Evolutionary conservation across 768 basidiomycete genomes (phyloP), one percentile per base, ranked within the genome.

Genomic region (Filobasidium floriforme): DNA sequence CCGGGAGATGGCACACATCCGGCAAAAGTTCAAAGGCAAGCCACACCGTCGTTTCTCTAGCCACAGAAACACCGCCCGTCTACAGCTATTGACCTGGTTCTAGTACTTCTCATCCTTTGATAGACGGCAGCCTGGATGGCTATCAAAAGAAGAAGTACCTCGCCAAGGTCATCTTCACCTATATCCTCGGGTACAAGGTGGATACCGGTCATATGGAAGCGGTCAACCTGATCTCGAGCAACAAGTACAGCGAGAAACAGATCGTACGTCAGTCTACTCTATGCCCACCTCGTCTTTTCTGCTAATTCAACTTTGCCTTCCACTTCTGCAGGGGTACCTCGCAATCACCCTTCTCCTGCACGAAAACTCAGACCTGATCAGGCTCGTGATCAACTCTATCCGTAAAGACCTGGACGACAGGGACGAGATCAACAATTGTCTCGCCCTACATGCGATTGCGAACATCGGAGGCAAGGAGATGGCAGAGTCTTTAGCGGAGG

Each of bases 121-220:
- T 70, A 79, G 81, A 81, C 67, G 81, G 80, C 15, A 80, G 79
- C 66, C 73, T 82, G 24, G 81, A 81, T 62, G 81, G 81, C 19
- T 79, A 81, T 55, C 81, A 82, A 70, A 80, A 79, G 75, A 81
- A 81, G 71, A 82, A 82, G 71, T 98, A 96, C 83, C 90, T 98
- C 51, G 90, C 92, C 66, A 98, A 99, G 82, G 93, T 99, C 73
- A 89, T 98, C 68, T 99, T 98, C 82, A 97, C 96, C 7, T 98
- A 97, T 75, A 99, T 99, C 73, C 82, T 99, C 67, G 96, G 96
- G 51, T 99, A 99, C 82, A 94, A 96, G 80, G 92, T 98, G 72
- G 96, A 99, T 76, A 86, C 98, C 24, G 96, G 96, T 18, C 96
- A 98, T 79, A 96, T 98, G 93, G 93, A 98, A 75, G 94, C 96